phyloP scores from a whole-genome alignment of 768 basidiomycete species.

The Trametes villosa region DNA sequence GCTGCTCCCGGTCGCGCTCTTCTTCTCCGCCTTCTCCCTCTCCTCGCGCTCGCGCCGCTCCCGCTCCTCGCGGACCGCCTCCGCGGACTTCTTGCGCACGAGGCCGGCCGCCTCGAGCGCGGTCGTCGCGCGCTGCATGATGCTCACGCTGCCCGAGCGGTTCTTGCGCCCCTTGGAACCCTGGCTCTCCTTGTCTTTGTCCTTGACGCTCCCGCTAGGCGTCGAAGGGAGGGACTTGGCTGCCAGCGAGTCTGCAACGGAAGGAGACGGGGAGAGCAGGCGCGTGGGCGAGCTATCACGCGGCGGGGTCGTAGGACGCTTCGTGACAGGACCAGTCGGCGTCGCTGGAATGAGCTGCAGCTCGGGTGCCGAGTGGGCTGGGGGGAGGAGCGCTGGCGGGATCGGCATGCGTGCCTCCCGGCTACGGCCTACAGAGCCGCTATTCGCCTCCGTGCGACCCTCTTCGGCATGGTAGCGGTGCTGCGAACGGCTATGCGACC shows the following conservation, averaged over 20 bases:
- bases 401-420: slow-evolving; percentile 22
- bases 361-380: slow-evolving; percentile 56
- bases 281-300: slow-evolving; percentile 41
- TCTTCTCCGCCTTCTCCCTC: slow-evolving; percentile 45
- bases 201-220: slow-evolving; percentile 63
- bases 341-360: slow-evolving; percentile 80
- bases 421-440: slow-evolving; percentile 11
- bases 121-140: slow-evolving; percentile 95
- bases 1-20: slow-evolving; percentile 48
- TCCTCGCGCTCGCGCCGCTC: slow-evolving; percentile 63
- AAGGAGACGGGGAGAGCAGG: slow-evolving; percentile 58
- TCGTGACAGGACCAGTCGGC: slow-evolving; percentile 51
- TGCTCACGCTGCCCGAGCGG: slow-evolving; percentile 89
- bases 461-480: slow-evolving; percentile 5
- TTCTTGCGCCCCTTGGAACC: slow-evolving; percentile 60
- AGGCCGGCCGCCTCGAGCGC: slow-evolving; percentile 85
- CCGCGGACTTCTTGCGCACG: slow-evolving; percentile 80
- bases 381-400: slow-evolving; percentile 33
- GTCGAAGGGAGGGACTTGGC: slow-evolving; percentile 69
- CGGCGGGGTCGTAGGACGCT: slow-evolving; percentile 58
- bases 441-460: neutral
- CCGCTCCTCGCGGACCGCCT: slow-evolving; percentile 68
- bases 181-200: slow-evolving; percentile 48
- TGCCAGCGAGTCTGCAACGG: slow-evolving; percentile 51
- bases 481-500: slow-evolving; percentile 16